Evolutionary conservation across 1,139 yeast species (phyloP).

Genomic region (Pichia sp.): DNA sequence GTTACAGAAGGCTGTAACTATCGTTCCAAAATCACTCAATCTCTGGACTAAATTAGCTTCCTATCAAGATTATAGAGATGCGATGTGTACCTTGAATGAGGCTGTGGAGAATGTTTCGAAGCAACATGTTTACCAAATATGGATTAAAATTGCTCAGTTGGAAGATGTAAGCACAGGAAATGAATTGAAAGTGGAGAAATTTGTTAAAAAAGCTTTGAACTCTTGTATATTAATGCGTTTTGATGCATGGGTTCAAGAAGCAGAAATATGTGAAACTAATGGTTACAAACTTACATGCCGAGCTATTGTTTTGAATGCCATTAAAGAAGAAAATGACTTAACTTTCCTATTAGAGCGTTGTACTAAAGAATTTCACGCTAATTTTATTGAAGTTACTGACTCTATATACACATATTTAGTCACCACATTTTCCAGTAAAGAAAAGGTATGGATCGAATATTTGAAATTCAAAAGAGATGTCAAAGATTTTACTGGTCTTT

Average conservation of each 20-base stretch:
- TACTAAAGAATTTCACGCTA: conserved; percentile 26
- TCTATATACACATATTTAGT: conserved; percentile 44
- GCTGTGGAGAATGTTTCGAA: conserved; percentile 50
- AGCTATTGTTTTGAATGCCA: conserved; percentile 31
- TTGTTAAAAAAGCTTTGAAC: conserved; percentile 49
- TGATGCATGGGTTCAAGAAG: conserved; percentile 40
- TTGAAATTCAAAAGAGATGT: conserved; percentile 38
- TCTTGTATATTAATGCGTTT: conserved; percentile 28
- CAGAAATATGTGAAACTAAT: conserved; percentile 34
- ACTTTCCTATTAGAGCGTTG: neutral
- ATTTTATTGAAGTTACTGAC: conserved; percentile 34
- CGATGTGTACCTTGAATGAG: conserved; percentile 45
- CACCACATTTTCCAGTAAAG: conserved; percentile 40
- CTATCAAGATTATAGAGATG: conserved; percentile 34
- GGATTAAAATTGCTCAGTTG: conserved; percentile 65
- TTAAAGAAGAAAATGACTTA: conserved; percentile 14
- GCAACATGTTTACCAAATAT: conserved; percentile 43
- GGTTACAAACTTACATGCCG: conserved; percentile 33
- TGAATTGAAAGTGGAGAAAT: conserved; percentile 37
- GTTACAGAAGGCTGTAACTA: conserved; percentile 59
- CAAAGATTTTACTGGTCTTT: conserved; percentile 27
- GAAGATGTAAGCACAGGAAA: conserved; percentile 51
- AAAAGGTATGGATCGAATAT: conserved; percentile 49
- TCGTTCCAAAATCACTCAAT: conserved; percentile 55
- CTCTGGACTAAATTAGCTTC: conserved; percentile 45